A percentile compares a stretch with the other conserved stretches of the same genome.
phyloP scores from a whole-genome alignment of 306 rosid genomes.

The Oxytropis ochrocephala region DNA sequence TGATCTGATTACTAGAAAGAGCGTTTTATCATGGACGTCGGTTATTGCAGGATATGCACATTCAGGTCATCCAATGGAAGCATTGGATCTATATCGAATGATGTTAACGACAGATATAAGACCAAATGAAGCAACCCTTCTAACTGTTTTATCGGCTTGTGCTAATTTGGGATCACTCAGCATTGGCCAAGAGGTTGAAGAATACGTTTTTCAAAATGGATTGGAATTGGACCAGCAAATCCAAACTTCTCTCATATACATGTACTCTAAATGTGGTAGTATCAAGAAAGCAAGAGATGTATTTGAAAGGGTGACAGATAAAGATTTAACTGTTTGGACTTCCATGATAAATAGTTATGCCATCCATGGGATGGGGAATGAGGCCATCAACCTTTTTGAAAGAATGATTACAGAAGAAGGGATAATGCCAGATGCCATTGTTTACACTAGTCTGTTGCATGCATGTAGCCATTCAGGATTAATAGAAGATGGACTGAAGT shows the following conservation, averaged over 20 bases:
- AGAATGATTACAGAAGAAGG: conserved; percentile 40
- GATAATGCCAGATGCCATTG: conserved; percentile 51
- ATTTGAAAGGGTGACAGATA: conserved; percentile 37
- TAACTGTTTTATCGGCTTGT: conserved; percentile 37
- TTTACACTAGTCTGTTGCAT: conserved; percentile 46
- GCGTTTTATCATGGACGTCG: conserved; percentile 53
- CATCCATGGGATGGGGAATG: conserved; percentile 54
- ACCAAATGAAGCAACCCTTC: conserved; percentile 33
- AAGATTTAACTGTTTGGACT: conserved; percentile 62
- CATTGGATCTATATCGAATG: conserved; percentile 34
- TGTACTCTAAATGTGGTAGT: conserved; percentile 67
- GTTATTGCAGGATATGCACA: conserved; percentile 42
- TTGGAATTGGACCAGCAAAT: conserved; percentile 40
- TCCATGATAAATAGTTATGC: conserved; percentile 60
- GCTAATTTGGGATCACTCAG: conserved; percentile 40
- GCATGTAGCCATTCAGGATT: conserved; percentile 71
- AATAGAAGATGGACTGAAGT: conserved; percentile 55
- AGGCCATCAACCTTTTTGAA: conserved; percentile 44
- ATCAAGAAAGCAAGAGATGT: conserved; percentile 39
- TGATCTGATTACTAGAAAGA: conserved; percentile 34
- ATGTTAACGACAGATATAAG: conserved; percentile 17
- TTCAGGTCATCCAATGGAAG: conserved; percentile 30
- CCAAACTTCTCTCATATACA: conserved; percentile 62
- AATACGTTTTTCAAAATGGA: conserved; percentile 40
- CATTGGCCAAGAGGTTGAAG: conserved; percentile 57